A percentile compares a stretch with the other conserved stretches of the same genome.
Evolutionary conservation across 1,284 basidiomycete species (phyloP).

Genomic region (Tetrapyrgos nigripes): DNA sequence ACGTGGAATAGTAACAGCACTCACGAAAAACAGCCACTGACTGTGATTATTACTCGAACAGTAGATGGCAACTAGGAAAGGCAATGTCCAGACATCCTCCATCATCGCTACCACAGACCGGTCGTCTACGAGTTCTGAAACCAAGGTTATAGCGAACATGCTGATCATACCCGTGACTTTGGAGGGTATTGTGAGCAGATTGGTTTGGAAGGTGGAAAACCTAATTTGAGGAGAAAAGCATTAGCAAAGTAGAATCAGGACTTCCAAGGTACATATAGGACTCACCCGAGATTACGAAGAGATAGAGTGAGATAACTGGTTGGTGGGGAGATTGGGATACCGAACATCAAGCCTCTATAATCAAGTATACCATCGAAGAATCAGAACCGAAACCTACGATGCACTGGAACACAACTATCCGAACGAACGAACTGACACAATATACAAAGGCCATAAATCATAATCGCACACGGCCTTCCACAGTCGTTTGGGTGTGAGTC

Average conservation of each 20-base stretch:
- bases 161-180: slow-evolving; percentile 48
- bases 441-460: slow-evolving; percentile 75
- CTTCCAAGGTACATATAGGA: background rate
- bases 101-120: slow-evolving; percentile 53
- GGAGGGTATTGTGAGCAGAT: slow-evolving; percentile 66
- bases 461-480: slow-evolving; percentile 66
- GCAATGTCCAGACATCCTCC: slow-evolving; percentile 58
- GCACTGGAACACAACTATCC: too few relatives aligned
- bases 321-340: slow-evolving; percentile 58
- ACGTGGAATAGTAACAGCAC: slow-evolving; percentile 14
- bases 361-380: background rate
- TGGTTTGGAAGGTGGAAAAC: slow-evolving; percentile 66
- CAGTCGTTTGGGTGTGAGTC: slow-evolving; percentile 59
- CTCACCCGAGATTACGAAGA: slow-evolving; percentile 51
- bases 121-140: slow-evolving; percentile 55
- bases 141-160: slow-evolving; percentile 48
- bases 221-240: slow-evolving; percentile 29
- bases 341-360: slow-evolving; percentile 46
- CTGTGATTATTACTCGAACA: slow-evolving; percentile 49
- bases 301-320: slow-evolving; percentile 66
- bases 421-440: slow-evolving; percentile 42
- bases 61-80: slow-evolving; percentile 57
- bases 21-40: slow-evolving; percentile 55
- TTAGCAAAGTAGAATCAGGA: background rate
- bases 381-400: too few relatives aligned